phyloP scores from a whole-genome alignment of 345 rosid genomes.

The Abelmoschus esculentus region DNA sequence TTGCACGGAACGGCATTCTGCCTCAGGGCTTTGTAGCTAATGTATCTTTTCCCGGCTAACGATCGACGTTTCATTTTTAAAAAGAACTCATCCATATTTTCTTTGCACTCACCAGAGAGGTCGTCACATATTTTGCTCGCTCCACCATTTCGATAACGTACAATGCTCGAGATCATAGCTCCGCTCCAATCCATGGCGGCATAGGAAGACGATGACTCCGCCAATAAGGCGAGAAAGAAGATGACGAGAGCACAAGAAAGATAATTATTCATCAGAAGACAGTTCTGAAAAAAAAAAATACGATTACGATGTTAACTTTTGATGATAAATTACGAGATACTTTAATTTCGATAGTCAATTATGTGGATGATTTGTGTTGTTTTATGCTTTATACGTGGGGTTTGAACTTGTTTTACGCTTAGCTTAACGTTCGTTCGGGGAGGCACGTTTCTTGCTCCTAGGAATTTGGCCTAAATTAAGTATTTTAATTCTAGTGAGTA shows the following conservation, averaged over 20 bases:
- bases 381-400: background rate
- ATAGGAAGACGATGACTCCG: background rate
- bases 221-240: background rate
- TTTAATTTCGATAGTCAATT: background rate
- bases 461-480: background rate
- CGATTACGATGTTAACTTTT: too few species aligned
- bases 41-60: constrained; percentile 2
- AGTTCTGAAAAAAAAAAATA: too few species aligned
- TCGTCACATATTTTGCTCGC: background rate
- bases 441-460: constrained; percentile 9
- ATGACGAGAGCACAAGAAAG: background rate
- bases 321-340: too few species aligned
- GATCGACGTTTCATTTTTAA: constrained; percentile 9
- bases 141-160: background rate
- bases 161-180: background rate
- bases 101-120: constrained; percentile 4
- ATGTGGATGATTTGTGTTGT: background rate
- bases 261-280: background rate
- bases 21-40: constrained; percentile 40
- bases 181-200: background rate
- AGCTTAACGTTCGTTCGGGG: background rate
- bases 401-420: constrained; percentile 1
- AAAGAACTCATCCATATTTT: constrained; percentile 9
- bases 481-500: background rate
- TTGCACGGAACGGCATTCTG: constrained; percentile 35